phyloP scores from a whole-genome alignment of 139 green algal genomes.

The Chlamydomonas sp. region DNA sequence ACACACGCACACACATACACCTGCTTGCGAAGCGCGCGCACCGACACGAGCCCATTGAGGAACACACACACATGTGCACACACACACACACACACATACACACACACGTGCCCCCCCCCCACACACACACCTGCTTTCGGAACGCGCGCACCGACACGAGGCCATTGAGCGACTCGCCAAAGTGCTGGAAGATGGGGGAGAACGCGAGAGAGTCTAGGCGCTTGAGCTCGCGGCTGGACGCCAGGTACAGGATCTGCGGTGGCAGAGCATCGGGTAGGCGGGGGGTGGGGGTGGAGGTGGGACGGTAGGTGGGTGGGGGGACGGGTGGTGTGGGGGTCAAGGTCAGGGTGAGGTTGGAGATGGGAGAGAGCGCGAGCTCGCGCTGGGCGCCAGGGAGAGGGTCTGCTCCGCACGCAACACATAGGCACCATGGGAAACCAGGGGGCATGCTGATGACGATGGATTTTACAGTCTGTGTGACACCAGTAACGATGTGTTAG shows the following conservation, averaged over 20 bases:
- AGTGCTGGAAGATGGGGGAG: slow-evolving; percentile 76
- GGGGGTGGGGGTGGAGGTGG: neutral
- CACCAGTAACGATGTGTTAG: too few relatives aligned
- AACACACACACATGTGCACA: too few relatives aligned
- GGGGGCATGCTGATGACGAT: too few relatives aligned
- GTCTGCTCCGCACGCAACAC: too few relatives aligned
- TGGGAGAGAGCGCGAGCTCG: too few relatives aligned
- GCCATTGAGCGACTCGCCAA: slow-evolving; percentile 58
- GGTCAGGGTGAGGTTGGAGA: slow-evolving; percentile 5
- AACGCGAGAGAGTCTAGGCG: slow-evolving; percentile 72
- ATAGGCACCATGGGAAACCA: too few relatives aligned
- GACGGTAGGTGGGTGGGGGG: neutral
- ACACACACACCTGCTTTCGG: slow-evolving; percentile 41
- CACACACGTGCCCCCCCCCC: too few relatives aligned
- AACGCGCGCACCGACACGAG: slow-evolving; percentile 80
- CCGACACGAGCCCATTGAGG: too few relatives aligned
- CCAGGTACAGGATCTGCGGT: slow-evolving; percentile 63
- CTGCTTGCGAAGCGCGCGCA: too few relatives aligned
- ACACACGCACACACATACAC: slow-evolving; percentile 40
- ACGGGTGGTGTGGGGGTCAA: neutral
- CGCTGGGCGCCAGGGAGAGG: too few relatives aligned
- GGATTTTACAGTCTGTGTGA: too few relatives aligned
- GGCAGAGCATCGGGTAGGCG: neutral
- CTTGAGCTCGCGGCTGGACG: slow-evolving; percentile 74
- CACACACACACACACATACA: slow-evolving; percentile 52